These are phyloP conservation scores for Chaetoscypha palmicola DNA, from an alignment of 2,329 filamentous ascomycete species.

Conservation along the genomic window DNA sequence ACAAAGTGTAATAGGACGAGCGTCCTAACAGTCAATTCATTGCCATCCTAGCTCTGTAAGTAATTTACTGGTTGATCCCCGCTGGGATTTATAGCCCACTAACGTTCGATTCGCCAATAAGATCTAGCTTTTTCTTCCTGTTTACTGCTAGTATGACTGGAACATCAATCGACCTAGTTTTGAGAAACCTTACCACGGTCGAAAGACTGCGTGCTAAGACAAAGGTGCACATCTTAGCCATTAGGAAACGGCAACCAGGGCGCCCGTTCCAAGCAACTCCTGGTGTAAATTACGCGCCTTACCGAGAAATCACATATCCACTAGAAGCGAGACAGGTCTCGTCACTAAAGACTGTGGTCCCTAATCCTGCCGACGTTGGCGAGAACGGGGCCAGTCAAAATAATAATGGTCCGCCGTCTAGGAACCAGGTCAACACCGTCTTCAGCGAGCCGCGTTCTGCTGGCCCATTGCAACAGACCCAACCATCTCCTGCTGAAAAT, in stretches of 20 bases:
- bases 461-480: not conserved
- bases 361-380: not conserved
- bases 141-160: slow-evolving; percentile 72
- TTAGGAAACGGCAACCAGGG: slow-evolving; percentile 48
- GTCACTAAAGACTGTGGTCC: not conserved
- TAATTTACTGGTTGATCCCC: too few relatives aligned
- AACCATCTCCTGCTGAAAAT: not conserved
- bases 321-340: slow-evolving; percentile 28
- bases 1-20: slow-evolving; percentile 24
- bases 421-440: not conserved
- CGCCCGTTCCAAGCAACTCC: slow-evolving; percentile 15
- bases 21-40: slow-evolving; percentile 53
- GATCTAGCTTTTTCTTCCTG: slow-evolving; percentile 65
- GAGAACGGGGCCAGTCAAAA: not conserved
- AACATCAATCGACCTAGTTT: slow-evolving; percentile 62
- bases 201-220: slow-evolving; percentile 61
- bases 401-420: not conserved
- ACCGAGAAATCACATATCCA: slow-evolving; percentile 52
- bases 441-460: too few relatives aligned
- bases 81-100: too few relatives aligned
- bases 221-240: slow-evolving; percentile 65
- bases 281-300: slow-evolving; percentile 37
- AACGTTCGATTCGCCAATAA: slow-evolving; percentile 16
- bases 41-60: slow-evolving; percentile 35
- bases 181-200: slow-evolving; percentile 75